Evolutionary conservation across 495 filamentous ascomycete species (phyloP).

Genomic region (Lepraria neglecta): DNA sequence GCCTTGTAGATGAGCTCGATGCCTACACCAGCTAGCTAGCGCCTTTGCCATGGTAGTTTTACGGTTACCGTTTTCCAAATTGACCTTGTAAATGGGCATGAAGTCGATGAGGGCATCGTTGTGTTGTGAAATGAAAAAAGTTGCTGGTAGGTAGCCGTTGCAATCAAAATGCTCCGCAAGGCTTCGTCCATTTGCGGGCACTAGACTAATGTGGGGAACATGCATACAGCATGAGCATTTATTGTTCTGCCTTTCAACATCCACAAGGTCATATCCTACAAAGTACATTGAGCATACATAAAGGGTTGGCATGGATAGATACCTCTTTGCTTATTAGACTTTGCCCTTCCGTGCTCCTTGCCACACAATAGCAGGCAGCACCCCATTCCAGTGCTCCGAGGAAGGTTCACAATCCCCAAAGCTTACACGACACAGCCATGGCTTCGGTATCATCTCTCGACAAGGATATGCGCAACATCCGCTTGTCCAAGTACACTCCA

Average conservation of each 20-base stretch:
- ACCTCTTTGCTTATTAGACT: background rate
- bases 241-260: background rate
- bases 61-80: no score
- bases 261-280: background rate
- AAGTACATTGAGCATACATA: background rate
- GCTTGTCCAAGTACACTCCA: constrained; percentile 89
- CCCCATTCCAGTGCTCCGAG: background rate
- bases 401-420: background rate
- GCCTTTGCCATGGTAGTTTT: no score
- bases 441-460: constrained; percentile 92
- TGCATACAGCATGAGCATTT: background rate
- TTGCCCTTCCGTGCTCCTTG: background rate
- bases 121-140: no score
- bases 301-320: background rate
- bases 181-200: no score
- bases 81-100: no score
- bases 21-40: no score
- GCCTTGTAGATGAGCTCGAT: no score
- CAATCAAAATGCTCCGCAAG: background rate
- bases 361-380: background rate
- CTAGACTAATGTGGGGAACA: constrained; percentile 13
- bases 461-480: constrained; percentile 88
- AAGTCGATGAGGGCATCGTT: no score
- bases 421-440: constrained; percentile 46
- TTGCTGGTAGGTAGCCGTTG: background rate